Evolutionary conservation across 495 filamentous ascomycete species (phyloP).

Genomic region (Hypoxylon lienhwacheense): DNA sequence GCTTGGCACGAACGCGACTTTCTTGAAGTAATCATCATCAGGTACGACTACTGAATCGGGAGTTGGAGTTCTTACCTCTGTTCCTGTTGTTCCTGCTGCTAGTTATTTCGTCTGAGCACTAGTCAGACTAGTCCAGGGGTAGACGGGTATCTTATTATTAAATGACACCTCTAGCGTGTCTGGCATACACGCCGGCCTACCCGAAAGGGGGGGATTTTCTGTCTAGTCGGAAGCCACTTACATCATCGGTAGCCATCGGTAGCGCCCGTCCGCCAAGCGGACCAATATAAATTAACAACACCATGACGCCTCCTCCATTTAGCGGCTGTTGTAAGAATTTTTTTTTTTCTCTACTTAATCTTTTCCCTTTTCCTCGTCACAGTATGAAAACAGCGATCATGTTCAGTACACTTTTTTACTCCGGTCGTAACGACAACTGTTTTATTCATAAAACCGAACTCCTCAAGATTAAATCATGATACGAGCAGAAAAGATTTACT

Average conservation of each 20-base stretch:
- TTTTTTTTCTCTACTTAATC: too few relatives aligned
- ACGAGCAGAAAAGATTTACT: too few relatives aligned
- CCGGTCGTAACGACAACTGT: too few relatives aligned
- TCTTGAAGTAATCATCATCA: conserved; percentile 19
- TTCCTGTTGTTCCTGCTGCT: conserved; percentile 9
- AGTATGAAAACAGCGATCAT: not conserved
- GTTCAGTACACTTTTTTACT: too few relatives aligned
- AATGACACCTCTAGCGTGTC: conserved; percentile 1
- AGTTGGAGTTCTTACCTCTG: not conserved
- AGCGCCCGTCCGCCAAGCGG: not conserved
- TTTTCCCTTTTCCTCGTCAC: too few relatives aligned
- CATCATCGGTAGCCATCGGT: too few relatives aligned
- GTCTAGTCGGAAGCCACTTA: conserved; percentile 26
- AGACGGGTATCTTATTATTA: conserved; percentile 16
- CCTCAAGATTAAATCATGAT: too few relatives aligned
- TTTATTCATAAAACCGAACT: too few relatives aligned
- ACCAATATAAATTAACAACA: conserved; percentile 17
- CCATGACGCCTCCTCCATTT: not conserved
- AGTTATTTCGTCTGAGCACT: conserved; percentile 3
- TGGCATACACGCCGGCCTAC: conserved; percentile 14
- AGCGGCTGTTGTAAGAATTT: not conserved
- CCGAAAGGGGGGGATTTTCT: conserved; percentile 26
- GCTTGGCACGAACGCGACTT: too few relatives aligned
- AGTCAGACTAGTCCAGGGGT: conserved; percentile 19
- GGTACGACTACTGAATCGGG: conserved; percentile 22